A percentile compares a stretch with the other conserved stretches of the same genome.
Conservation (phyloP, 495 filamentous ascomycete genomes). For the Clohesyomyces aquaticus region DNA sequence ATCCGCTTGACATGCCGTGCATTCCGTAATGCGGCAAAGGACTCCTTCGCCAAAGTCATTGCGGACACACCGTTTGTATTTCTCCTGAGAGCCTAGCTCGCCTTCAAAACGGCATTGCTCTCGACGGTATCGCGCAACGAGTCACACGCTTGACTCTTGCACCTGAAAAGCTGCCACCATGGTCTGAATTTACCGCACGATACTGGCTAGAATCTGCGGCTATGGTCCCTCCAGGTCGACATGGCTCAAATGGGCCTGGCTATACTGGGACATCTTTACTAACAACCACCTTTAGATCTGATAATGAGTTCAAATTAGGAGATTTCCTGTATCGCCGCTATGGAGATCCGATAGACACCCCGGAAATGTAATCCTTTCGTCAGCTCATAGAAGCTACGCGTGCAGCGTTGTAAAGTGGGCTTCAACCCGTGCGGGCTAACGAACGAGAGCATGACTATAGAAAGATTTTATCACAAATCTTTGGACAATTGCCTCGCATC, state of each 20-base stretch:
- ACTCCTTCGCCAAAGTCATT: neutral
- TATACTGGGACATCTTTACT: neutral
- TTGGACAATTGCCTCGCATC: neutral
- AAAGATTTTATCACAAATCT: neutral
- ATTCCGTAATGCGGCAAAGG: neutral
- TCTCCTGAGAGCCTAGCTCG: neutral
- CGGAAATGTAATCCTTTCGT: too few species aligned
- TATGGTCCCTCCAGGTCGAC: neutral
- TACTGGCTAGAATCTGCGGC: neutral
- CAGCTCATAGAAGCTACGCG: too few species aligned
- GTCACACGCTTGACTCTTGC: neutral
- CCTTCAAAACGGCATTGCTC: neutral
- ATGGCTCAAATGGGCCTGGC: neutral
- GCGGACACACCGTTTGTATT: neutral
- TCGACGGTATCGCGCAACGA: neutral
- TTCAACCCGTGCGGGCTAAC: too few species aligned
- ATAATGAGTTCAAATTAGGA: too few species aligned
- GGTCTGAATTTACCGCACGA: neutral
- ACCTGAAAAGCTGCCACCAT: neutral
- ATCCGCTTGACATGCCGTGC: neutral
- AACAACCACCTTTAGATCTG: neutral
- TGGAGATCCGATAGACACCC: too few species aligned
- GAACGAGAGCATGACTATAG: neutral
- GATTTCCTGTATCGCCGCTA: too few species aligned
- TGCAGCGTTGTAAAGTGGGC: too few species aligned